Conservation (phyloP, 768 basidiomycete genomes). For the Lactifluus echinatus region DNA sequence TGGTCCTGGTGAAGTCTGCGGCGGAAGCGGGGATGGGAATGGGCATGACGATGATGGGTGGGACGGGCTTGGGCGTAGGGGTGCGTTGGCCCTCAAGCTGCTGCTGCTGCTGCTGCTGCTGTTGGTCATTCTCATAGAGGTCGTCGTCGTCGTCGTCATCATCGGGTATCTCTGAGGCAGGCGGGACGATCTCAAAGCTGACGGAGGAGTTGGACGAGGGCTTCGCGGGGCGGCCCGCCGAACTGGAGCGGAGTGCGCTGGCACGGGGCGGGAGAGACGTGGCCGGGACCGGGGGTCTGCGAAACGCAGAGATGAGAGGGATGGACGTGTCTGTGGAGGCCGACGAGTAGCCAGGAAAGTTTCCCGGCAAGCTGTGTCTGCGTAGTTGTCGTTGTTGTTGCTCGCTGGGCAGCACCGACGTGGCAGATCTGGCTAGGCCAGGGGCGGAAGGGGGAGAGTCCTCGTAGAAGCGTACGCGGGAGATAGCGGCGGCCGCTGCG, state of each 20-base stretch:
- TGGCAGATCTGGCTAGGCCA: neutral
- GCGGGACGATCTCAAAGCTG: constrained; percentile 14
- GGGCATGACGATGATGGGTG: neutral
- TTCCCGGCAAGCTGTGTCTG: constrained; percentile 13
- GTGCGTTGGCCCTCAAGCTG: neutral
- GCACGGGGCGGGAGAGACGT: constrained; percentile 15
- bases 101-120: neutral
- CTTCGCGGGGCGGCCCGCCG: constrained; percentile 7
- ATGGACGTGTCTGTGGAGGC: constrained; percentile 9
- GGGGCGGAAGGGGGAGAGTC: neutral
- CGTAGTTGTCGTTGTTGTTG: no score
- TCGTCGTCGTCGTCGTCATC: constrained; percentile 17
- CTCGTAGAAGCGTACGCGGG: constrained; percentile 21
- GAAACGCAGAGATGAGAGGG: neutral
- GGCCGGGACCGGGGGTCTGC: constrained; percentile 14
- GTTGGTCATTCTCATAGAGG: neutral
- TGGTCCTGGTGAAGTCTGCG: neutral
- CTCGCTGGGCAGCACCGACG: neutral
- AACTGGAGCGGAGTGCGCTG: constrained; percentile 10
- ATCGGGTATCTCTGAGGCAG: constrained; percentile 13
- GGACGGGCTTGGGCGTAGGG: constrained; percentile 3
- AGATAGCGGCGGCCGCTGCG: constrained; percentile 21
- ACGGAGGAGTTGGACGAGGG: constrained; percentile 21
- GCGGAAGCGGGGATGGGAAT: neutral
- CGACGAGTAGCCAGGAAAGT: constrained; percentile 12